Conservation (phyloP, 768 basidiomycete species). For the Russula lepida region DNA sequence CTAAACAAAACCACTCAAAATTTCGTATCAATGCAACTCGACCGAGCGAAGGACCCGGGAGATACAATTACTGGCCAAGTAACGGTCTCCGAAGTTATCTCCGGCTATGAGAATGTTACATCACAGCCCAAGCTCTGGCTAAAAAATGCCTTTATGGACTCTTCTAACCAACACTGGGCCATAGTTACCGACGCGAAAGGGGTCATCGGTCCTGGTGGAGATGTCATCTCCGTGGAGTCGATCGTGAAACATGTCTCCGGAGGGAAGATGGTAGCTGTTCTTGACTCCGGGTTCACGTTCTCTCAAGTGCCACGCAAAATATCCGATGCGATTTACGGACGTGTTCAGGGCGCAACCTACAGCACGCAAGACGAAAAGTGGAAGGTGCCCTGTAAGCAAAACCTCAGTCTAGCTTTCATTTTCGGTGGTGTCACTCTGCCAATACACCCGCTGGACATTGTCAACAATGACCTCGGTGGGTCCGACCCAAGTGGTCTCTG, state of each 20-base stretch:
- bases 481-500: conserved; percentile 36
- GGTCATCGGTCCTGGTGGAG: conserved; percentile 71
- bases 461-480: conserved; percentile 47
- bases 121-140: conserved; percentile 58
- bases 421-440: conserved; percentile 65
- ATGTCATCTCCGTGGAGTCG: conserved; percentile 48
- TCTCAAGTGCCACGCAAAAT: conserved; percentile 69
- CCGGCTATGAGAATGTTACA: conserved; percentile 53
- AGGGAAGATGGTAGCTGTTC: conserved; percentile 58
- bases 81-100: conserved; percentile 55
- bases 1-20: conserved; percentile 46
- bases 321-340: conserved; percentile 74
- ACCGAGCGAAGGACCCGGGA: conserved; percentile 48
- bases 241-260: conserved; percentile 61
- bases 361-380: conserved; percentile 48
- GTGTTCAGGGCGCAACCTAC: conserved; percentile 65
- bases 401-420: conserved; percentile 61
- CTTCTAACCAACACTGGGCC: conserved; percentile 78
- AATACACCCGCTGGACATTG: conserved; percentile 64
- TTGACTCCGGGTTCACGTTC: conserved; percentile 66
- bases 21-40: conserved; percentile 63
- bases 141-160: conserved; percentile 47
- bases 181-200: conserved; percentile 57
- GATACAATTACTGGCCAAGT: conserved; percentile 52
- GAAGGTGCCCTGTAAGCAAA: conserved; percentile 67